Percentiles rank a stretch among this genome's conserved stretches.
phyloP scores from a whole-genome alignment of 768 basidiomycete genomes.

The Lyophyllum decastes region DNA sequence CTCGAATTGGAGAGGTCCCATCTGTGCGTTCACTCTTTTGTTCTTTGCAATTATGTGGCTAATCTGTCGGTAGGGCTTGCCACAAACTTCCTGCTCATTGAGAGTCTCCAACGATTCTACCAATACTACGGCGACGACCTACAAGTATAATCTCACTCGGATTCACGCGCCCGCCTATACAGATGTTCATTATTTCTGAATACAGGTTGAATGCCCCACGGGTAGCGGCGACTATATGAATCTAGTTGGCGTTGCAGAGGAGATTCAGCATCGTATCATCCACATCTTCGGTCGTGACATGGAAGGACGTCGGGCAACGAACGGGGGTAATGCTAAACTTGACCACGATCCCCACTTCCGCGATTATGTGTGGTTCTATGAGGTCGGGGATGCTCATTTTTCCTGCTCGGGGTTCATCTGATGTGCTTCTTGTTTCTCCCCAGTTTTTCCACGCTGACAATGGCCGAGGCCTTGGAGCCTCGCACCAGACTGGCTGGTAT shows the following conservation, averaged over 20 bases:
- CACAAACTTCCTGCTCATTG: conserved; percentile 93
- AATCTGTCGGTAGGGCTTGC: conserved; percentile 71
- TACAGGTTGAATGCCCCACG: conserved; percentile 89
- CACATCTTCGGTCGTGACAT: conserved; percentile 96
- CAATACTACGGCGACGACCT: conserved; percentile 95
- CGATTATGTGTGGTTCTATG: conserved; percentile 96
- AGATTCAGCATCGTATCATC: conserved; percentile 98
- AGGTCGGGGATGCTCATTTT: conserved; percentile 47
- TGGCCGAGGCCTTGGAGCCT: conserved; percentile 92
- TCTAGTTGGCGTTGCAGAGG: conserved; percentile 90
- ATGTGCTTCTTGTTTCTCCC: background rate
- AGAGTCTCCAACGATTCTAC: conserved; percentile 95
- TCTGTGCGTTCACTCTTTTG: conserved; percentile 51
- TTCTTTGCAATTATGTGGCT: background rate
- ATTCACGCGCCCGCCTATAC: background rate
- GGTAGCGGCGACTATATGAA: conserved; percentile 99
- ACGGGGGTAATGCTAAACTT: conserved; percentile 85
- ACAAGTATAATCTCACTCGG: conserved; percentile 41
- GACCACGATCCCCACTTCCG: conserved; percentile 95
- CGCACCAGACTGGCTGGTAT: conserved; percentile 98
- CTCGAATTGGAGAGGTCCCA: conserved; percentile 96
- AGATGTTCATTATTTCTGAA: background rate
- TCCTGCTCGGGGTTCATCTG: background rate
- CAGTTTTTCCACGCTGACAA: conserved; percentile 96
- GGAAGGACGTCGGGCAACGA: conserved; percentile 85